phyloP scores from a whole-genome alignment of 345 rosid species.

The Draba incana region DNA sequence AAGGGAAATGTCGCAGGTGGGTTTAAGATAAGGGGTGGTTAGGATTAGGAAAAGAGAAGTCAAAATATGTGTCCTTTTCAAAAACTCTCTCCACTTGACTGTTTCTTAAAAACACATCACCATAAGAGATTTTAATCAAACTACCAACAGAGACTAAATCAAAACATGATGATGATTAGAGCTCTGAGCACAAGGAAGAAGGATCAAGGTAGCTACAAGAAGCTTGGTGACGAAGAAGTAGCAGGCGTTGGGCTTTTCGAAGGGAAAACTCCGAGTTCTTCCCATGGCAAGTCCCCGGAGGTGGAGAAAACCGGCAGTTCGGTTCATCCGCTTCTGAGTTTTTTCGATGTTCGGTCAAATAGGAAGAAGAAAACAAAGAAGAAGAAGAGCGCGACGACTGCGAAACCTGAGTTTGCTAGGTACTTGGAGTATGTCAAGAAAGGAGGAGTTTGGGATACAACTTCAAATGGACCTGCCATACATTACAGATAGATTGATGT shows the following conservation, averaged over 20 bases:
- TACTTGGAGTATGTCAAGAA: conserved; percentile 76
- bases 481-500: conserved; percentile 41
- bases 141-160: neutral
- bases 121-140: neutral
- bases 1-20: conserved; percentile 5
- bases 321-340: conserved; percentile 62
- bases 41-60: conserved; percentile 36
- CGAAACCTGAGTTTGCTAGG: conserved; percentile 69
- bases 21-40: conserved; percentile 24
- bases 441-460: conserved; percentile 68
- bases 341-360: conserved; percentile 43
- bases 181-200: conserved; percentile 64
- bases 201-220: conserved; percentile 50
- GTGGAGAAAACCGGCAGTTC: conserved; percentile 44
- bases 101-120: conserved; percentile 9
- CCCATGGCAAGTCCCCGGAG: conserved; percentile 4
- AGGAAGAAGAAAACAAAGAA: conserved; percentile 60
- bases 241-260: conserved; percentile 22
- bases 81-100: conserved; percentile 10
- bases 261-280: conserved; percentile 5
- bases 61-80: conserved; percentile 41
- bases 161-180: conserved; percentile 55
- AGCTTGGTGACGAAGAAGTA: conserved; percentile 42
- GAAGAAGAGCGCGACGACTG: conserved; percentile 62
- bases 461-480: conserved; percentile 54